phyloP scores from a whole-genome alignment of 768 basidiomycete species.

The Auricularia heimuer region DNA sequence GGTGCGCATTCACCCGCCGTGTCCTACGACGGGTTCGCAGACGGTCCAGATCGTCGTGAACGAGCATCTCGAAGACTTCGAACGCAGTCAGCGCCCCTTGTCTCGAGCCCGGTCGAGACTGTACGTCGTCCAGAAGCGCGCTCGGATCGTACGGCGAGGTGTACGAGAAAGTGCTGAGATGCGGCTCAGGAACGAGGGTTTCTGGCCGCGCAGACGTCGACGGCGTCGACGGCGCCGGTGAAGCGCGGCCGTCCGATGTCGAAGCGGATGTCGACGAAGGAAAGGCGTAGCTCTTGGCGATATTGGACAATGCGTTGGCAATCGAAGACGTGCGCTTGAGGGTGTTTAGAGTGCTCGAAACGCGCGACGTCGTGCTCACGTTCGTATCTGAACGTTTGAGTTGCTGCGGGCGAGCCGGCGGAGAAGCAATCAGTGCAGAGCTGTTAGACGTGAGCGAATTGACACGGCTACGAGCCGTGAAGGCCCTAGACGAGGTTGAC shows the following conservation, averaged over 20 bases:
- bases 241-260: conserved; percentile 2
- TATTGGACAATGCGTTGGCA: conserved; percentile 60
- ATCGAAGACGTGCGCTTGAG: conserved; percentile 72
- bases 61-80: conserved; percentile 78
- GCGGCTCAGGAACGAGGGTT: conserved; percentile 18
- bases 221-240: background rate
- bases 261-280: background rate
- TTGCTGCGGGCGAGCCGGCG: background rate
- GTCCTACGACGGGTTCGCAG: conserved; percentile 56
- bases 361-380: conserved; percentile 50
- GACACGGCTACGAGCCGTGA: conserved; percentile 30
- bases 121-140: conserved; percentile 17
- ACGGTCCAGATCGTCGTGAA: conserved; percentile 93
- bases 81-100: conserved; percentile 52
- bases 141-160: conserved; percentile 50
- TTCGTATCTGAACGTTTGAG: conserved; percentile 53
- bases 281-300: conserved; percentile 20
- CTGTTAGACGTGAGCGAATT: conserved; percentile 44
- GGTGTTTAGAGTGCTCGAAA: conserved; percentile 60
- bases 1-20: conserved; percentile 1
- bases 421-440: conserved; percentile 14
- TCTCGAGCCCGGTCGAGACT: conserved; percentile 20
- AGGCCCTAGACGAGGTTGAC: conserved; percentile 23
- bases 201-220: background rate
- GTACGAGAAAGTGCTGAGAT: conserved; percentile 68